Evolutionary conservation across 306 rosid species (phyloP), one percentile per base, ranked within the genome.

Genomic region (Cucumis cinereus): DNA sequence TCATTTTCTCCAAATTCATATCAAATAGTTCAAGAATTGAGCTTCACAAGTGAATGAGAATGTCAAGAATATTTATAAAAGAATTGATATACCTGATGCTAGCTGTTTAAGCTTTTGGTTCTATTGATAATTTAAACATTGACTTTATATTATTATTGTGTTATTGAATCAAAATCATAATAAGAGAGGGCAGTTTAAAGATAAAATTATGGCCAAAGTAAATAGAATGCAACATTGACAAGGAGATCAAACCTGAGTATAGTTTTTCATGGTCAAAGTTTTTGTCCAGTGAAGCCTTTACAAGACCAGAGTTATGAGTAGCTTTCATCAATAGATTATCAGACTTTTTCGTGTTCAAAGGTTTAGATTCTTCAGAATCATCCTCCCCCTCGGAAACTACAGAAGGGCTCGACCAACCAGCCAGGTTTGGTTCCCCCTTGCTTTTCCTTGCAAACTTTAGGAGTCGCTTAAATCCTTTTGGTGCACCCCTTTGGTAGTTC

Each of bases 361-460:
- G 79, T 82, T 83, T 89, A 50, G 89, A 74, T 57, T 89, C 91
- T 77, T 89, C 94, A n/a, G 83, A 80, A 78, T 91, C 96, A 79
- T 94, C 98, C 89, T 94, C 98, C 78, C 98, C 97, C 88, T 92
- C 98, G 11, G 98, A 94, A 80, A 92, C 92, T 62, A 94, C 92
- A 19, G 97, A 92, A 26, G 97, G 98, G 79, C 95, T 90, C 54
- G 98, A 94, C 90, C 89, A 93, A 75, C 97, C 96, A 43, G 82
- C 82, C 33, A 76, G 79, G 82, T 84, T 88, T 73, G 88, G 83
- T 82, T 92, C 97, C 10, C 95, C 97, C 84, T 89, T 94, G 88
- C 88, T 89, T 89, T 91, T 94, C 85, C 96, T 86, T 73, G 98
- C 97, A 85, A 94, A 94, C 73, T 91, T 94, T 78, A 94, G 67